A percentile compares a stretch with the other conserved stretches of the same genome.
phyloP scores from a whole-genome alignment of 495 filamentous ascomycete genomes.

The Podospora comata region DNA sequence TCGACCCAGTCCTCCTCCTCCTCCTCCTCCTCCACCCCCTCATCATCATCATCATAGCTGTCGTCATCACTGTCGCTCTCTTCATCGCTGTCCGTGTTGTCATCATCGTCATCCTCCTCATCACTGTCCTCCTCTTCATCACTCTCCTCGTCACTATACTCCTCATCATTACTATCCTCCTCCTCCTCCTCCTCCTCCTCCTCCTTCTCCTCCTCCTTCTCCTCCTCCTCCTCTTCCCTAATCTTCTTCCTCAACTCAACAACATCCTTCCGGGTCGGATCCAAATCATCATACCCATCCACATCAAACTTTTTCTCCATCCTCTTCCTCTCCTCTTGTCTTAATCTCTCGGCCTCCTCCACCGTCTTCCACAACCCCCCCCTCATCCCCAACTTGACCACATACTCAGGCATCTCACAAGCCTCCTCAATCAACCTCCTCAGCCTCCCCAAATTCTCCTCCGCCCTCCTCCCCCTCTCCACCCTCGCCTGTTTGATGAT shows the following conservation, averaged over 20 bases:
- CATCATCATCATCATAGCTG: neutral
- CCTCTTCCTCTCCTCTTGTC: conserved; percentile 13
- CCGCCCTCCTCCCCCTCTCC: conserved; percentile 11
- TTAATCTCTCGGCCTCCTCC: conserved; percentile 16
- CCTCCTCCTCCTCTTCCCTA: neutral
- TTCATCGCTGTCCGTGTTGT: neutral
- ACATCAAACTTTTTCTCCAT: conserved; percentile 11
- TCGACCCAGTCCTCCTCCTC: conserved; percentile 7
- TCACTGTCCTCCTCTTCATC: neutral
- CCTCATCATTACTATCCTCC: conserved; percentile 1
- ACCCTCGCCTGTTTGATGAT: conserved; percentile 17
- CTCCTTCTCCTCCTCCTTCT: neutral
- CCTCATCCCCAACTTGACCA: neutral
- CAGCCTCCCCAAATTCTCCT: conserved; percentile 12
- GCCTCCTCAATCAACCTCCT: conserved; percentile 22
- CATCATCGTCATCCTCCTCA: neutral
- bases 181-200: conserved; percentile 1
- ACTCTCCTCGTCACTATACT: neutral
- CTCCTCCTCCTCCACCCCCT: neutral
- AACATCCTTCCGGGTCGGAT: neutral
- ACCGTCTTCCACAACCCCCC: neutral
- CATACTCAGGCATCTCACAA: conserved; percentile 10
- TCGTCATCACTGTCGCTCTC: neutral
- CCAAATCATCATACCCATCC: conserved; percentile 4
- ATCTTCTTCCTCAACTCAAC: neutral